A percentile compares a stretch with the other conserved stretches of the same genome.
phyloP scores from a whole-genome alignment of 1,284 basidiomycete genomes.

The Trichosporon sp. region DNA sequence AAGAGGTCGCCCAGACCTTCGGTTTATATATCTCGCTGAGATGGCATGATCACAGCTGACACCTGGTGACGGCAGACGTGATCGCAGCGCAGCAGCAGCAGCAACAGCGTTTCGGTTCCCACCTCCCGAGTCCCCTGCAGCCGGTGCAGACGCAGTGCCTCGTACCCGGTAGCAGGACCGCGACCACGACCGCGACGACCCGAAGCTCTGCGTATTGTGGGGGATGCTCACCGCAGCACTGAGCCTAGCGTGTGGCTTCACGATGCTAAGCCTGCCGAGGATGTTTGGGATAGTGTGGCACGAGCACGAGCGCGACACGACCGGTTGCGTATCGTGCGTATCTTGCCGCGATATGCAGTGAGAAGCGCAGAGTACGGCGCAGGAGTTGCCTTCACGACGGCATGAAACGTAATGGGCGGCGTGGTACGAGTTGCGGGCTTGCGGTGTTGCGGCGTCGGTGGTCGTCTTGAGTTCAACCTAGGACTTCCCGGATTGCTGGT shows the following conservation, averaged over 20 bases:
- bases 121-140: neutral
- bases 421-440: neutral
- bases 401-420: neutral
- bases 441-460: neutral
- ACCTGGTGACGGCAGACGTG: neutral
- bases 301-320: neutral
- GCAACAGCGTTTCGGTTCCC: neutral
- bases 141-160: neutral
- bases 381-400: neutral
- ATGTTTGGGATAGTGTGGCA: neutral
- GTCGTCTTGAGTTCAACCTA: neutral
- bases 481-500: conserved; percentile 1
- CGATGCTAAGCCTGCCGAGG: neutral
- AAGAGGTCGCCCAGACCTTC: neutral
- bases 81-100: neutral
- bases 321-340: neutral
- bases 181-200: neutral
- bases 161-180: neutral
- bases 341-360: neutral
- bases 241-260: neutral
- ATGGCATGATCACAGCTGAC: neutral
- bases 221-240: neutral
- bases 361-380: neutral
- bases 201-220: neutral
- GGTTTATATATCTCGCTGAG: neutral